Base-by-base conservation (phyloP, 202 grass and related monocot species). In the Musa balbisiana region DNA sequence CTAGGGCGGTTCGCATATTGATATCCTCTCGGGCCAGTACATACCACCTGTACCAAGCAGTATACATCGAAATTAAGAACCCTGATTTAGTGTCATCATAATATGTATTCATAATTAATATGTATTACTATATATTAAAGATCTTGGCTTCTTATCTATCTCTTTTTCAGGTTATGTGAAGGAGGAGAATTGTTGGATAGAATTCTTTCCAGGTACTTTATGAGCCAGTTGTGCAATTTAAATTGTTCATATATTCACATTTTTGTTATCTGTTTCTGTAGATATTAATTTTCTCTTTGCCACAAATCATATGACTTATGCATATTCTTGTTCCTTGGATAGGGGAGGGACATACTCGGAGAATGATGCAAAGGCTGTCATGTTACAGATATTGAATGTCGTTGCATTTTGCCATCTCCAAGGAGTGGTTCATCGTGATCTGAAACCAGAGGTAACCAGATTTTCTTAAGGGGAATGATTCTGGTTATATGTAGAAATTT, bases 351-450 rank as follows among this genome's bases (percentile, higher is more conserved):
- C 87, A 74, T 92, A 87, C 83, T 87, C 87, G 0, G 90, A 92
- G 83, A 87, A 92, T 75, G 87, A 92, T 82, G 87, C 90, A 52
- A 92, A 92, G 75, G 87, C 87, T 75, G 85, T 92, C 68, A 71
- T 92, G 63, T 83, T 85, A 52, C 90, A 92, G 73, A 87, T 92
- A 82, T 85, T 92, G 64, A 89, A 77, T 75, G 90, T 89, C 16
- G 90, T 89, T 68, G 80, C 90, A 24, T 92, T 92, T 87, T 92
- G 85, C 76, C 90, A 92, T 84, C 87, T 92, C 68, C 90, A 92
- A 85, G 90, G 90, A 76, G 90, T 92, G 67, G 90, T 92, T 74
- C 90, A 92, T 82, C 75, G 90, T 51, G 90, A 92, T 92, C 90
- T 92, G 49, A 92, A 92, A 73, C 90, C 90, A 63, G 90, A 92